Percentiles rank a stretch among this genome's conserved stretches.
Evolutionary conservation across 768 basidiomycete species (phyloP).

Genomic region (Chiua virens): DNA sequence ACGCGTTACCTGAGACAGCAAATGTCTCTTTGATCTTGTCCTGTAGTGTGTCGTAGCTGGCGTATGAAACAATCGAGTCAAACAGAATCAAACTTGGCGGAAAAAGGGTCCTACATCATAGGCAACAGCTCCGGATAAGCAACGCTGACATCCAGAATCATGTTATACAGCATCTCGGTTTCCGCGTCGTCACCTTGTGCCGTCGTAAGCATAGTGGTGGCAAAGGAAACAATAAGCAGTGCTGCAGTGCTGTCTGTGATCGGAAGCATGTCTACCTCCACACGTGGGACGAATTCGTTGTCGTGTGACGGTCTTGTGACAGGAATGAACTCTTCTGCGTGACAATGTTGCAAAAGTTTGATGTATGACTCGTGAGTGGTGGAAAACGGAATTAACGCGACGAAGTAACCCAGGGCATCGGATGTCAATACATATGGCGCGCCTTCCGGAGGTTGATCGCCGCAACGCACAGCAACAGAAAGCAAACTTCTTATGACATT

Average conservation of each 20-base stretch:
- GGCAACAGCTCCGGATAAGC: constrained; percentile 71
- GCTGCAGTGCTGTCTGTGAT: constrained; percentile 63
- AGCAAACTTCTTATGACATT: constrained; percentile 63
- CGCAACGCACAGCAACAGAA: constrained; percentile 53
- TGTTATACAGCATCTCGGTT: constrained; percentile 73
- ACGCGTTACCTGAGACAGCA: constrained; percentile 67
- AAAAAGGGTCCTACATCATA: constrained; percentile 57
- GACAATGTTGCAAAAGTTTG: constrained; percentile 61
- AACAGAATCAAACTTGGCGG: neutral
- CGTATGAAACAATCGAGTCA: constrained; percentile 4
- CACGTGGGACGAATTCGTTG: constrained; percentile 47
- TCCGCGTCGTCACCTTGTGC: constrained; percentile 82
- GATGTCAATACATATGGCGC: constrained; percentile 46
- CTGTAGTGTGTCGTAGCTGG: constrained; percentile 73
- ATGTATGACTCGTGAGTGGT: constrained; percentile 56
- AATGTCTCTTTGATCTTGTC: constrained; percentile 75
- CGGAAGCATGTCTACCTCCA: constrained; percentile 60
- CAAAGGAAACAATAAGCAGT: constrained; percentile 71
- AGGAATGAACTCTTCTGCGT: constrained; percentile 48
- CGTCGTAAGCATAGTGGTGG: constrained; percentile 69
- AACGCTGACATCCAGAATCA: constrained; percentile 70
- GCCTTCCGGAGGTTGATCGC: constrained; percentile 37
- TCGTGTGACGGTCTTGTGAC: constrained; percentile 39
- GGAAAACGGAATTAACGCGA: constrained; percentile 73
- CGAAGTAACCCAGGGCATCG: constrained; percentile 74